Evolutionary conservation across 495 filamentous ascomycete genomes (phyloP), one percentile per base, ranked within the genome.

Genomic region (Penicillium macrosclerotiorum): DNA sequence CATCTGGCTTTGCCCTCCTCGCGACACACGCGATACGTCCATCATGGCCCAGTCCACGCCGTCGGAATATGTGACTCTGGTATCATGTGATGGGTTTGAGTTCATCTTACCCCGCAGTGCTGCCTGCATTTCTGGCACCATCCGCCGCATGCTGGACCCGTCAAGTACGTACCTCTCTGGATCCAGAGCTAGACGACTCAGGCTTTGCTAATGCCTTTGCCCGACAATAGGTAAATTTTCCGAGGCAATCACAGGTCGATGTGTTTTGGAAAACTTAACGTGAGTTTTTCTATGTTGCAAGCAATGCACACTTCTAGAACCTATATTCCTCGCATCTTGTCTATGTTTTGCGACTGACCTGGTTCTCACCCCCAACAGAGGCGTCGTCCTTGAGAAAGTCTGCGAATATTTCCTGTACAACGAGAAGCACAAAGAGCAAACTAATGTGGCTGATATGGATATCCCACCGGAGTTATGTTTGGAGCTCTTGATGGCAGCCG

Each of bases 371-470:
- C 14, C 4, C 1, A 32, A 20, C 53, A 95, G 89, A 60, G 89
- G 84, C 34, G 57, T 85, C 12, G 80, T 96, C 19, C 80, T 98
- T 3, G 90, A 95, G 61, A 92, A 90, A 66, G 85, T 95, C 27
- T 89, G 82, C 64, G 88, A 95, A 69, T 96, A 95, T 68, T 86
- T 94, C 48, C 86, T 88, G 52, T 95, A 92, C 71, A 86, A 86
- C 64, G 78, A 95, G 63, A 90, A 89, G 65, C 77, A 93, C 64
- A 82, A 78, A 43, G 80, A 92, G 46, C 70, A 69, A 47, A 77
- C 79, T 37, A 83, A 94, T 49, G 89, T 96, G 16, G 81, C 89
- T 4, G 93, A 98, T 64, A 90, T 96, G 88, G 90, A 96, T 14
- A 78, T 88, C 17, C 81, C 87, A 24, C 74, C 81, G 0, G 84